Percentiles rank a stretch among this genome's conserved stretches.
These are phyloP conservation scores for Aspergillus texensis DNA, from an alignment of 2,329 filamentous ascomycete genomes.

Conservation along the genomic window DNA sequence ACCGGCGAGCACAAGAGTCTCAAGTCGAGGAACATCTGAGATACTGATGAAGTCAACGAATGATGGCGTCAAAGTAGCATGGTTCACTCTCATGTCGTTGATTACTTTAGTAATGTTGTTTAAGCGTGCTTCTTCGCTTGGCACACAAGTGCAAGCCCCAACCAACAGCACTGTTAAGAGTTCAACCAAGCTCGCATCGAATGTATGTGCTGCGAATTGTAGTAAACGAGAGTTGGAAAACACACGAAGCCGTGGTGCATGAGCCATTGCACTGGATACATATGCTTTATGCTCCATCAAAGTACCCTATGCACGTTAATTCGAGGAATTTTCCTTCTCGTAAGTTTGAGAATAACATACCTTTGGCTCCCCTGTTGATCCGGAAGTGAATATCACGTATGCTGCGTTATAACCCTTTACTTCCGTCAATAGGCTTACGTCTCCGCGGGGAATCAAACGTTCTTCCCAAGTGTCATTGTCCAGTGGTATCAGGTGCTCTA, in stretches of 20 bases:
- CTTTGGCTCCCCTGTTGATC: constrained; percentile 59
- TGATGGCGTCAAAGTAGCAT: constrained; percentile 62
- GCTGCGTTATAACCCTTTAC: constrained; percentile 38
- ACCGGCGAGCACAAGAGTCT: constrained; percentile 47
- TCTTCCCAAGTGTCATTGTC: constrained; percentile 29
- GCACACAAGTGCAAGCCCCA: constrained; percentile 63
- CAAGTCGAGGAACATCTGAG: constrained; percentile 46
- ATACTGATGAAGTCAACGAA: constrained; percentile 55
- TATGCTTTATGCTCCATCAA: constrained; percentile 64
- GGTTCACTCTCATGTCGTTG: constrained; percentile 55
- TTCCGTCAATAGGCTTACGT: constrained; percentile 23
- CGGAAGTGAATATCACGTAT: constrained; percentile 64
- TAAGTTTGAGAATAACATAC: constrained; percentile 21
- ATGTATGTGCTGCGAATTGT: constrained; percentile 59
- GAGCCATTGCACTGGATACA: constrained; percentile 57
- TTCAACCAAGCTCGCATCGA: constrained; percentile 59
- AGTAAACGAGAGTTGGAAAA: constrained; percentile 58
- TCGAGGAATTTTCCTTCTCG: not conserved
- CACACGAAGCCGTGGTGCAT: constrained; percentile 55
- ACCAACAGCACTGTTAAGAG: constrained; percentile 56
- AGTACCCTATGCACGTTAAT: constrained; percentile 51
- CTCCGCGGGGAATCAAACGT: constrained; percentile 21
- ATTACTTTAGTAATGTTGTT: constrained; percentile 56
- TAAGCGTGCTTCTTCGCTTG: constrained; percentile 52
- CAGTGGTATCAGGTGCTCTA: constrained; percentile 32